Base-by-base conservation (phyloP, 441 rosid species). In the Populus hybrid region DNA sequence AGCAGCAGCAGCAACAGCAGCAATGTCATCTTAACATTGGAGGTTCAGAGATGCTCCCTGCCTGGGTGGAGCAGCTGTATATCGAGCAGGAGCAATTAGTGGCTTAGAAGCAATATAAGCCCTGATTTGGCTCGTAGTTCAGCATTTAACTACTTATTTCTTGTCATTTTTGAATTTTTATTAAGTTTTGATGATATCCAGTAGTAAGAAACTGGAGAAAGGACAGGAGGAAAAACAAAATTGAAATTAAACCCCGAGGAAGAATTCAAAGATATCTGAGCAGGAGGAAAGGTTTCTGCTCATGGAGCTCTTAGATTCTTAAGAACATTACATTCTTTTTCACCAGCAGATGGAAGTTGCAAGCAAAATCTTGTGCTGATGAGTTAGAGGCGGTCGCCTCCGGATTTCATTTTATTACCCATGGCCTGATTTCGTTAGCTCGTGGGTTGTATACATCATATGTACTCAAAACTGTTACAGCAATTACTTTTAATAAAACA, bases 11-110 rank as follows among this genome's bases (percentile, higher is more conserved):
- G 59, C 85, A 81, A 76, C 16, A 68, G 67, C 89, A 84, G 76
- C 89, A 85, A 75, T 84, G 78, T 75, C 83, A 85, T 79, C 75
- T 73, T 18, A 79, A 81, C 59, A 75, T 79, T 19, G 82, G 85
- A 10, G 81, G 80, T 72, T 70, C 76, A 1, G 88, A 84, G 78
- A 71, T 68, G 73, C 82, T 82, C 14, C 90, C 94, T 6, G 88
- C 88, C 35, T 90, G 93, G 97, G 86, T 85, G 91, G 98, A 92
- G 82, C 97, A 92, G 77, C 67, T 90, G 78, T 90, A 88, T 86
- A 87, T 84, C 82, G 97, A 92, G 82, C 95, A 91, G 87, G 91
- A 94, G 86, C 95, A 85, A 83, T 82, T 90, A 80, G 93, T 89
- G 76, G 95, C 95, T 42, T 91, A 79, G 83, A 78, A 59, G n/a